Percentiles rank a stretch among this genome's conserved stretches.
Evolutionary conservation across 495 filamentous ascomycete genomes (phyloP).

Genomic region (Xylaria cubensis): DNA sequence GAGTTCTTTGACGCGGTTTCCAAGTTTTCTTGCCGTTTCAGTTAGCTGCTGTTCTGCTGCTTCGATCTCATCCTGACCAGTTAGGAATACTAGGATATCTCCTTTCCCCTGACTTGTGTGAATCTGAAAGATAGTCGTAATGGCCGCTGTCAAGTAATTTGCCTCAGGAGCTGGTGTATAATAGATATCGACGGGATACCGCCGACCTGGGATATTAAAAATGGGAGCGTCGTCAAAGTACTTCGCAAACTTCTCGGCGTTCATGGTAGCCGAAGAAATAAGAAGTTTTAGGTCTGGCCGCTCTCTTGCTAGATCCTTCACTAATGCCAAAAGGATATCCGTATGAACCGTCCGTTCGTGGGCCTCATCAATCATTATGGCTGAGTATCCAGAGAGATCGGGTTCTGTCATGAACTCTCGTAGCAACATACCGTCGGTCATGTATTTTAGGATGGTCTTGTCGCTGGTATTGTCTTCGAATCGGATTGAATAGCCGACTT

Average conservation of each 20-base stretch:
- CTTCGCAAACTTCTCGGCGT: constrained; percentile 88
- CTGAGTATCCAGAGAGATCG: constrained; percentile 81
- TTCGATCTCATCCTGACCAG: constrained; percentile 91
- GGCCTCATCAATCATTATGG: constrained; percentile 96
- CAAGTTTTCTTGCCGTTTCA: constrained; percentile 81
- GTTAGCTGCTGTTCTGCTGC: constrained; percentile 79
- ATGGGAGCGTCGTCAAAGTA: constrained; percentile 97
- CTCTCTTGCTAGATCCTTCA: constrained; percentile 89
- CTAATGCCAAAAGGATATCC: constrained; percentile 86
- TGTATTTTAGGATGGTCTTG: constrained; percentile 93
- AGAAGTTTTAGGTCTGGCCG: constrained; percentile 89
- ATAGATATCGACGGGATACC: constrained; percentile 90
- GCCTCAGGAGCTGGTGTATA: constrained; percentile 93
- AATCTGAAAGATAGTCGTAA: constrained; percentile 96
- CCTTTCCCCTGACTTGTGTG: constrained; percentile 86
- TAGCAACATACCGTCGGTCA: constrained; percentile 97
- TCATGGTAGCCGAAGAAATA: constrained; percentile 94
- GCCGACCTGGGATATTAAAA: constrained; percentile 92
- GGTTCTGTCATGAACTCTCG: constrained; percentile 92
- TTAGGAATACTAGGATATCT: constrained; percentile 90
- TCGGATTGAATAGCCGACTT: constrained; percentile 94
- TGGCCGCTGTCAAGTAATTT: constrained; percentile 89
- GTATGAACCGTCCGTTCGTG: constrained; percentile 93
- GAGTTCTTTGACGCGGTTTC: constrained; percentile 82
- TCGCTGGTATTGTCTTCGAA: constrained; percentile 95